Evolutionary conservation across 2,329 filamentous ascomycete genomes (phyloP), one percentile per base, ranked within the genome.

Genomic region (Chaetomium globosum): DNA sequence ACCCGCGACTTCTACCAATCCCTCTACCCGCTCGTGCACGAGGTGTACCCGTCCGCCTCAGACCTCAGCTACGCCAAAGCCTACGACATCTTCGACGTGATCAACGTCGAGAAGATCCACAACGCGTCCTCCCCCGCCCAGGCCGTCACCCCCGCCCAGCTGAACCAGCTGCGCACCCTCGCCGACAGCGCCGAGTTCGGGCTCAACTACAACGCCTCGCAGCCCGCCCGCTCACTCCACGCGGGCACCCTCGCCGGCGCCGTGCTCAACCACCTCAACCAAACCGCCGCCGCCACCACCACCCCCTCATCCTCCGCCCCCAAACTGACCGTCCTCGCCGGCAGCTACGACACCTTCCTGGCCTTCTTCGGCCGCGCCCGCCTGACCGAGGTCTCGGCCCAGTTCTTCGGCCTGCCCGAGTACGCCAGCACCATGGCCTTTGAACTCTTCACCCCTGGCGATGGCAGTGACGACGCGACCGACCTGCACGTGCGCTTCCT

Each of bases 351-450:
- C 62, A 81, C 82, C 64, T 88, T 89, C 77, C 80, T 86, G 73
- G 82, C 85, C 63, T 88, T 88, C 78, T 89, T 89, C 73, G 85
- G 85, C 8, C 80, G 87, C 21, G 78, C 85, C 6, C 75, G 81
- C 66, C 80, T 88, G 63, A 78, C 80, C 6, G 73, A 77, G 13
- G 82, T 79, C 1, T 85, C 82, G 65, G 70, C 78, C 1, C 80
- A 90, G 75, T 96, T 97, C 80, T 87, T 80, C 65, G 90, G 90
- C 62, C 80, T 97, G 13, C 87, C 89, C n/a, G 89, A 93, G 78
- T 97, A 97, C 73, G 92, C 92, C 5, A 89, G 88, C 2, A 87
- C 87, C 69, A 92, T 96, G 85, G 82, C 82, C 6, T 93, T 96
- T 75, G 93, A 97, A 80, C 79, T 89, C 26, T 80, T 87, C 61